Base-by-base conservation (phyloP, 768 basidiomycete genomes). In the Mycena pura region DNA sequence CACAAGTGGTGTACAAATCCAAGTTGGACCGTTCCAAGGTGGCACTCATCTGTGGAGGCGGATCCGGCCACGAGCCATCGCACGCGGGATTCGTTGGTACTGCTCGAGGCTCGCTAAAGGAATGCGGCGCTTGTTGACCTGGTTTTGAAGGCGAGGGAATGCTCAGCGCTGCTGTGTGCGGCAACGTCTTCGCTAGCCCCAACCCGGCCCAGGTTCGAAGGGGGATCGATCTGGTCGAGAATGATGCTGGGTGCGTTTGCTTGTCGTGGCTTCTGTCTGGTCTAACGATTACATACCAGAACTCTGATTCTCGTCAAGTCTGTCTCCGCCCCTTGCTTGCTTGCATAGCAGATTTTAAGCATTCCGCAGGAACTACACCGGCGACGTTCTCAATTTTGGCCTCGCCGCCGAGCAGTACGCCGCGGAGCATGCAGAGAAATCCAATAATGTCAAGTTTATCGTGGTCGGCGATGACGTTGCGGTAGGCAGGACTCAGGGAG, bases 401-500 rank as follows among this genome's bases (percentile, higher is more conserved):
- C 83, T 96, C 10, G 94, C 94, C 3, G 90, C 87, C 66, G 93
- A 96, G 69, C 90, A 92, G 66, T 89, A 90, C 61, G 87, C 91
- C 3, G 87, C 92, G 5, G 73, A 80, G 46, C 82, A 90, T 55
- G 88, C 92, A 0, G 82, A 86, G 22, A 86, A 87, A 68, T 83
- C 89, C 1, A 83, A 89, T 50, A 77, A 77, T 25, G 83, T 93
- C 70, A 87, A 83, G 68, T 91, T 95, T 54, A 80, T 96, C 28
- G 83, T 95, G 40, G 92, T 96, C 6, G 93, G 89, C 6, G 95
- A 96, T 71, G 95, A 96, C 69, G 93, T 95, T 32, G 89, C 93
- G 3, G 94, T 96, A 25, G 92, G 91, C 13, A 84, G 79, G 63
- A 85, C 85, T 1, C 91, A 95, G 66, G 93, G 93, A 25, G 86